phyloP scores from a whole-genome alignment of 768 basidiomycete species.

The Hemileccinum impolitum region DNA sequence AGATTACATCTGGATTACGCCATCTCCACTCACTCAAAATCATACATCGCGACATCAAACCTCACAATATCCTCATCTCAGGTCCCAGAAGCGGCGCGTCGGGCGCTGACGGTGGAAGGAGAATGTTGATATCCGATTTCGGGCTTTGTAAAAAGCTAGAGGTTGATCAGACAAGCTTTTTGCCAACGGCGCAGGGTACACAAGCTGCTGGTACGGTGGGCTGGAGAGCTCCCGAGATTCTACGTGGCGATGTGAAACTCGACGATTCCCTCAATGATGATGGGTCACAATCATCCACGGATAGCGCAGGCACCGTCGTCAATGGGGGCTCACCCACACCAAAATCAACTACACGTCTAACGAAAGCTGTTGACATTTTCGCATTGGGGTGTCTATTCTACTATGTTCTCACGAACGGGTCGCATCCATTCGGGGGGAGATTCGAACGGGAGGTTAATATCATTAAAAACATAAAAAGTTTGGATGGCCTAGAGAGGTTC shows the following conservation, averaged over 20 bases:
- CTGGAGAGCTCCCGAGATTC: slow-evolving; percentile 96
- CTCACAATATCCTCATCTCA: slow-evolving; percentile 93
- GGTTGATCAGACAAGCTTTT: slow-evolving; percentile 92
- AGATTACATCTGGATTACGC: slow-evolving; percentile 83
- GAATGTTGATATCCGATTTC: slow-evolving; percentile 96
- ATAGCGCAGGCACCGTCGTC: slow-evolving; percentile 53
- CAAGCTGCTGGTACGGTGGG: slow-evolving; percentile 93
- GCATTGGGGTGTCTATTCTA: slow-evolving; percentile 95
- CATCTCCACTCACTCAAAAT: slow-evolving; percentile 94
- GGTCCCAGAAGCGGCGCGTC: slow-evolving; percentile 51
- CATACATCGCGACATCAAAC: slow-evolving; percentile 98
- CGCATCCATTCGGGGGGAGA: slow-evolving; percentile 91
- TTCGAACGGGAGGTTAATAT: slow-evolving; percentile 96
- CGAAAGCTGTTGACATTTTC: slow-evolving; percentile 96
- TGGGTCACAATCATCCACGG: slow-evolving; percentile 62
- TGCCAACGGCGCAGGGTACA: slow-evolving; percentile 87
- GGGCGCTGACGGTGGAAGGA: slow-evolving; percentile 45
- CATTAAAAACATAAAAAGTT: slow-evolving; percentile 68
- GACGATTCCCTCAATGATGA: slow-evolving; percentile 70
- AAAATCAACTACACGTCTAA: slow-evolving; percentile 60
- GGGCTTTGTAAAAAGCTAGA: slow-evolving; percentile 95
- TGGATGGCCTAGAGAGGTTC: slow-evolving; percentile 71
- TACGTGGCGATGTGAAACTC: slow-evolving; percentile 90
- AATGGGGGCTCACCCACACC: slow-evolving; percentile 15
- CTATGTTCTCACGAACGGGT: slow-evolving; percentile 84